Conservation (phyloP, 2,329 filamentous ascomycete species). For the Aureobasidium sp. region DNA sequence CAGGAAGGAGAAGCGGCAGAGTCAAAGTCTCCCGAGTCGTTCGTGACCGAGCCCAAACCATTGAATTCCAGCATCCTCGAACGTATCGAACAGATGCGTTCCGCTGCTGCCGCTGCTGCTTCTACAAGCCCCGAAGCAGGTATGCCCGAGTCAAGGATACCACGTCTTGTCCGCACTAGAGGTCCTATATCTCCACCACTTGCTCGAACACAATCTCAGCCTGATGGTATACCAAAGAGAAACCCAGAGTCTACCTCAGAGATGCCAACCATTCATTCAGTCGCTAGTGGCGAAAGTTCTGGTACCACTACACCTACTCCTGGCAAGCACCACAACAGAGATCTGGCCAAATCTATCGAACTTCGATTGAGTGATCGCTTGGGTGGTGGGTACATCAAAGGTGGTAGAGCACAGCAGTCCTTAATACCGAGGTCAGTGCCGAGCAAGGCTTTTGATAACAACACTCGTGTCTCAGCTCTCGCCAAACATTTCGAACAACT, state of each 20-base stretch:
- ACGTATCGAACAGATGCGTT: constrained; percentile 31
- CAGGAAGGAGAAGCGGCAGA: background rate
- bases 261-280: constrained; percentile 10
- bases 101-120: constrained; percentile 22
- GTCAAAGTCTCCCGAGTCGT: constrained; percentile 20
- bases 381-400: constrained; percentile 57
- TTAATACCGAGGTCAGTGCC: constrained; percentile 83
- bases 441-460: constrained; percentile 46
- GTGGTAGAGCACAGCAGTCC: constrained; percentile 50
- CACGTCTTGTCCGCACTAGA: constrained; percentile 25
- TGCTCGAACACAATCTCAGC: constrained; percentile 45
- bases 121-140: constrained; percentile 18
- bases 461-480: constrained; percentile 75
- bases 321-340: constrained; percentile 26
- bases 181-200: constrained; percentile 39
- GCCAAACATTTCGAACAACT: constrained; percentile 95
- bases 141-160: constrained; percentile 27
- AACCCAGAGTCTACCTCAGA: constrained; percentile 13
- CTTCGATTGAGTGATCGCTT: constrained; percentile 71
- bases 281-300: constrained; percentile 14
- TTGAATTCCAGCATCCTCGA: constrained; percentile 29
- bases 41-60: constrained; percentile 26
- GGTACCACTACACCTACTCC: constrained; percentile 10
- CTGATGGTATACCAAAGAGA: constrained; percentile 27
- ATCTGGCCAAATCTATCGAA: constrained; percentile 43